Conservation (phyloP, 495 filamentous ascomycete genomes). For the Pyrenopolyporus hunteri region DNA sequence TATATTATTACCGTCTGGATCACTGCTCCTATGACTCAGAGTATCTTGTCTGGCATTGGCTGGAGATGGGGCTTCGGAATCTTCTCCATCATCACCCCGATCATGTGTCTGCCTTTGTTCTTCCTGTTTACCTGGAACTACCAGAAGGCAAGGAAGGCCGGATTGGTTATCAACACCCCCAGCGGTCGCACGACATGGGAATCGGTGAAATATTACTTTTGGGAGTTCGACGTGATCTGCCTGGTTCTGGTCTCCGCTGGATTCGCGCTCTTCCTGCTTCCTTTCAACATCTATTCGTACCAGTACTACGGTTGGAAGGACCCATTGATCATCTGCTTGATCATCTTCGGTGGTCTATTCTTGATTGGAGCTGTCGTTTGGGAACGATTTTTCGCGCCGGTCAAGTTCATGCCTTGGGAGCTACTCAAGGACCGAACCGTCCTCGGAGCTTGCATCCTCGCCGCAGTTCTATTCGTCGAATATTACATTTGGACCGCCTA, state of each 20-base stretch:
- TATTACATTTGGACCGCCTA: conserved; percentile 66
- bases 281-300: conserved; percentile 61
- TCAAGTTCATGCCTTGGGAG: conserved; percentile 63
- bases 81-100: conserved; percentile 64
- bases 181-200: conserved; percentile 57
- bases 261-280: conserved; percentile 65
- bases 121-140: conserved; percentile 60
- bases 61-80: conserved; percentile 71
- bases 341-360: conserved; percentile 60
- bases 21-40: conserved; percentile 52
- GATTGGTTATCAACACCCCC: conserved; percentile 48
- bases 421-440: conserved; percentile 66
- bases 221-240: conserved; percentile 64
- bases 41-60: conserved; percentile 52
- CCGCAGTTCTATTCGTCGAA: conserved; percentile 60
- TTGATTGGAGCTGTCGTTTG: conserved; percentile 61
- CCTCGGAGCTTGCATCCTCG: conserved; percentile 60
- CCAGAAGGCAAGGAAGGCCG: conserved; percentile 54
- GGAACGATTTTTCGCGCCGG: conserved; percentile 61
- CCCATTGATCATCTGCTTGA: conserved; percentile 60
- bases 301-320: conserved; percentile 57
- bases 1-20: conserved; percentile 68
- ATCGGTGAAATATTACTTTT: conserved; percentile 59
- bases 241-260: conserved; percentile 60
- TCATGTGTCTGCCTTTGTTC: conserved; percentile 61